These are phyloP conservation scores for Oemleria cerasiformis DNA, from an alignment of 306 rosid genomes.

Conservation along the genomic window DNA sequence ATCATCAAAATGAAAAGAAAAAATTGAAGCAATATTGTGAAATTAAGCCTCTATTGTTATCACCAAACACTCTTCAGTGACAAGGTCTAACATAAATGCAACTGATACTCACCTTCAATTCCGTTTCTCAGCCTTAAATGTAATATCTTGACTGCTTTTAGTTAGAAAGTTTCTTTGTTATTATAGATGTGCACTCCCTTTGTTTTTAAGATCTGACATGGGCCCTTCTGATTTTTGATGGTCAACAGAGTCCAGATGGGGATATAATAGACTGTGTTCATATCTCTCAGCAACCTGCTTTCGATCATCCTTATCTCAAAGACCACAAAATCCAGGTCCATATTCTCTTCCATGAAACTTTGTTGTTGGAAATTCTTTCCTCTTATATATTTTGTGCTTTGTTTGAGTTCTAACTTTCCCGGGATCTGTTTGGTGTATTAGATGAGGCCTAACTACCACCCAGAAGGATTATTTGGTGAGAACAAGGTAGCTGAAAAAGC, in stretches of 20 bases:
- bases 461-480: constrained; percentile 79
- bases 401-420: not conserved
- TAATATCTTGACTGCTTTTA: not conserved
- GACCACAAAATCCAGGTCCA: constrained; percentile 92
- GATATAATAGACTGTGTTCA: constrained; percentile 85
- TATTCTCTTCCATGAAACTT: constrained; percentile 19
- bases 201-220: constrained; percentile 17
- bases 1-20: not conserved
- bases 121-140: not conserved
- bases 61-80: constrained; percentile 11
- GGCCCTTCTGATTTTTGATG: constrained; percentile 25
- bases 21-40: constrained; percentile 18
- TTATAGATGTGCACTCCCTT: not conserved
- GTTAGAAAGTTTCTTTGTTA: not conserved
- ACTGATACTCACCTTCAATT: not conserved
- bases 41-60: constrained; percentile 15
- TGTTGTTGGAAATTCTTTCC: too few species aligned
- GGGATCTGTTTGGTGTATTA: constrained; percentile 29
- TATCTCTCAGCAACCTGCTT: constrained; percentile 86
- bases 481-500: constrained; percentile 56
- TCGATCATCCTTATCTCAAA: constrained; percentile 93
- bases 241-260: constrained; percentile 92
- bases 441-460: constrained; percentile 83
- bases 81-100: constrained; percentile 8
- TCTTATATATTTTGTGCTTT: too few species aligned